Conservation (phyloP, 345 rosid genomes). For the Linum trigynum region DNA sequence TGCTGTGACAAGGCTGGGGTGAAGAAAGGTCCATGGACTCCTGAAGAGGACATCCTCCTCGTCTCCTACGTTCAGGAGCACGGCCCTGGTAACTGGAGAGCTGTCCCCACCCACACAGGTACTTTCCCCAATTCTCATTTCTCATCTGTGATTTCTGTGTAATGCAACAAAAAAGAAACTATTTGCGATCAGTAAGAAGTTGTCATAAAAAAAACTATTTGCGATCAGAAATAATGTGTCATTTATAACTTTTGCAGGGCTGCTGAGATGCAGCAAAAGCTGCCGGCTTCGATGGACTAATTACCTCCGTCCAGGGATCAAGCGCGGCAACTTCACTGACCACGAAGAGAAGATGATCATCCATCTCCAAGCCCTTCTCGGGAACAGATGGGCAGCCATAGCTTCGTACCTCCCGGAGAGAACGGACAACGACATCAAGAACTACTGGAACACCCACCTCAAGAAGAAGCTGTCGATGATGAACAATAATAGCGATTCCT, state of each 20-base stretch:
- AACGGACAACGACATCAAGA: conserved; percentile 90
- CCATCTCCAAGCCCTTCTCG: conserved; percentile 96
- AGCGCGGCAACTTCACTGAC: conserved; percentile 78
- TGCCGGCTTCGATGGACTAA: conserved; percentile 98
- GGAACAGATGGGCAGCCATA: conserved; percentile 99
- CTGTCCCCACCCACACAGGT: conserved; percentile 82
- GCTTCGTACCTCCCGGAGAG: conserved; percentile 96
- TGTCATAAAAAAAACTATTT: too few species aligned
- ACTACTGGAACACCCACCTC: conserved; percentile 88
- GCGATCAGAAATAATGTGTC: too few species aligned
- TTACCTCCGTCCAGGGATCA: conserved; percentile 89
- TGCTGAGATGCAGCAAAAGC: conserved; percentile 96
- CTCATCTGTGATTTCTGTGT: neutral
- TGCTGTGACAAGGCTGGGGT: conserved; percentile 72
- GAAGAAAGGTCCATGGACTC: conserved; percentile 99
- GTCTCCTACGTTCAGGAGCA: conserved; percentile 86
- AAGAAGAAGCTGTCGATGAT: conserved; percentile 60
- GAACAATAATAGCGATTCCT: neutral
- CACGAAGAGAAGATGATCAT: conserved; percentile 86
- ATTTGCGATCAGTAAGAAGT: too few species aligned
- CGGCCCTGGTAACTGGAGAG: conserved; percentile 94
- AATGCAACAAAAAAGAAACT: conserved; percentile 81
- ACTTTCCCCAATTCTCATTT: neutral
- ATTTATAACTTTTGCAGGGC: conserved; percentile 48
- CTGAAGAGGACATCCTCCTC: conserved; percentile 87